Conservation (phyloP, 345 rosid genomes). For the Alliaria petiolata region DNA sequence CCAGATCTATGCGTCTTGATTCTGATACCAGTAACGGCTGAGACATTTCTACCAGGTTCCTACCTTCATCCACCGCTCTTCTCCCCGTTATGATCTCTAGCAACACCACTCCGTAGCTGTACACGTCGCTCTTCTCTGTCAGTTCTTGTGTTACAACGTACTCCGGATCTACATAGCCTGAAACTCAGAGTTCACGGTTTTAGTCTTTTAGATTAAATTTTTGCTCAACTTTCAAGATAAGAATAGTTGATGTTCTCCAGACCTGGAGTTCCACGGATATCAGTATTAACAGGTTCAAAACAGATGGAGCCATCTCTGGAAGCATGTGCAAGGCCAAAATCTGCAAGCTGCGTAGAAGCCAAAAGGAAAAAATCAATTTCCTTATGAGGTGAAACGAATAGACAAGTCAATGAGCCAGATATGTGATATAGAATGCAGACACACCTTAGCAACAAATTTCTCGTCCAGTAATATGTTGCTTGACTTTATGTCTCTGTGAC, state of each 20-base stretch:
- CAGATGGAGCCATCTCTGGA: slow-evolving; percentile 83
- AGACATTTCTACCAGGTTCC: slow-evolving; percentile 71
- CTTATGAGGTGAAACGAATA: not conserved
- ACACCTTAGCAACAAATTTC: slow-evolving; percentile 86
- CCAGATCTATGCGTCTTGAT: slow-evolving; percentile 50
- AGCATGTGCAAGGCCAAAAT: slow-evolving; percentile 94
- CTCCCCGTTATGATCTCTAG: slow-evolving; percentile 77
- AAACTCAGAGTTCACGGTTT: slow-evolving; percentile 15
- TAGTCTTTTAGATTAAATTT: not conserved
- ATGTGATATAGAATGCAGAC: not conserved
- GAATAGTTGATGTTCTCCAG: slow-evolving; percentile 4
- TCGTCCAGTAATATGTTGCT: slow-evolving; percentile 92
- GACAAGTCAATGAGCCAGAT: not conserved
- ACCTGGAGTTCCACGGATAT: slow-evolving; percentile 99
- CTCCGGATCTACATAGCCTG: slow-evolving; percentile 98
- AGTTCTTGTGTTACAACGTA: slow-evolving; percentile 80
- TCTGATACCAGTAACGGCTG: slow-evolving; percentile 53
- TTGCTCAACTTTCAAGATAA: not conserved
- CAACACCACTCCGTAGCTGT: slow-evolving; percentile 91
- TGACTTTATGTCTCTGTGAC: slow-evolving; percentile 97
- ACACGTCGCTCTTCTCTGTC: slow-evolving; percentile 86
- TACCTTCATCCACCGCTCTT: slow-evolving; percentile 73
- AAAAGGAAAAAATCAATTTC: not conserved
- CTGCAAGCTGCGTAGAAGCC: slow-evolving; percentile 64
- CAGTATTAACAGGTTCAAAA: slow-evolving; percentile 84